These are phyloP conservation scores for Heritiera fomes DNA, from an alignment of 345 rosid genomes.

Conservation along the genomic window DNA sequence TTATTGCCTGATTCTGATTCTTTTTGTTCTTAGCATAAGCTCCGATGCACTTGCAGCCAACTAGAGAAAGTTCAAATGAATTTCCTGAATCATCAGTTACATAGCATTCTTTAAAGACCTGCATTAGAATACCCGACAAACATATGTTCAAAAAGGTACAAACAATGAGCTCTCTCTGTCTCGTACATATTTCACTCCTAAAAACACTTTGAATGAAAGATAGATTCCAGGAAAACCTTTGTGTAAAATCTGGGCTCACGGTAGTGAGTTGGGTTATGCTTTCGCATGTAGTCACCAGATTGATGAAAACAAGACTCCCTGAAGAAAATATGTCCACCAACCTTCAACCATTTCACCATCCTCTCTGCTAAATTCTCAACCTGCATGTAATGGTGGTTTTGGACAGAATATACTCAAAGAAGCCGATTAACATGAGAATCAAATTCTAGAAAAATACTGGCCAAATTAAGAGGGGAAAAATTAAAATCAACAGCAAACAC, in stretches of 20 bases:
- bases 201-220: not conserved
- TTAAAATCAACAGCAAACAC: not conserved
- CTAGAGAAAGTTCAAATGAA: constrained; percentile 73
- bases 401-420: not conserved
- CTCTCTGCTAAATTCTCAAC: constrained; percentile 71
- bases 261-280: constrained; percentile 88
- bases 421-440: not conserved
- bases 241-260: constrained; percentile 96
- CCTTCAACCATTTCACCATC: constrained; percentile 88
- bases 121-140: constrained; percentile 24
- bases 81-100: constrained; percentile 55
- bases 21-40: constrained; percentile 94
- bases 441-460: not conserved
- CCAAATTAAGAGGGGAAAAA: not conserved
- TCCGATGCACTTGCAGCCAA: constrained; percentile 89
- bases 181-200: not conserved
- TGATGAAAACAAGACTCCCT: constrained; percentile 96
- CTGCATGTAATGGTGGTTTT: constrained; percentile 36
- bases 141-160: not conserved
- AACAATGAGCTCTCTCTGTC: not conserved
- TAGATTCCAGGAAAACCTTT: constrained; percentile 48
- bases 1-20: constrained; percentile 92
- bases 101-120: constrained; percentile 84
- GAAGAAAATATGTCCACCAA: constrained; percentile 87
- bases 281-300: constrained; percentile 87